phyloP scores from a whole-genome alignment of 139 green algal species.

The Klebsormidium nitens region DNA sequence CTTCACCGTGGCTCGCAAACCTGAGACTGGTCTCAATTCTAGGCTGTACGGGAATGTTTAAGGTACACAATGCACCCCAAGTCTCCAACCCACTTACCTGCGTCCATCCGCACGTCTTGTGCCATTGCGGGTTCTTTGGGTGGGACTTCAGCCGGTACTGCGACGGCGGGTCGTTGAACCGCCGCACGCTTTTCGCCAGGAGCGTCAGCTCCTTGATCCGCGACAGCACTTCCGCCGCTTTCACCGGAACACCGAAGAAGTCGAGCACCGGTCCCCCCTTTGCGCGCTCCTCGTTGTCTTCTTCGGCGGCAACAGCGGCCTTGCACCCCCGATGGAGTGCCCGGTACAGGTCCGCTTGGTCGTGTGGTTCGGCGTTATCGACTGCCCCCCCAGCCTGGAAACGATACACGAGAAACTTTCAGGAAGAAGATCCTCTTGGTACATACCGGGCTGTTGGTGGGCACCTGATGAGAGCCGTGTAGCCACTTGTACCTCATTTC shows the following conservation, averaged over 20 bases:
- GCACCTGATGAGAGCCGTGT: too few species aligned
- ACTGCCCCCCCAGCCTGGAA: conserved; percentile 25
- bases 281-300: not conserved
- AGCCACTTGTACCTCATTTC: too few species aligned
- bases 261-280: conserved; percentile 57
- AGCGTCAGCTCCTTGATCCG: conserved; percentile 40
- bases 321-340: conserved; percentile 25
- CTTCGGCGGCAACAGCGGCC: conserved; percentile 15
- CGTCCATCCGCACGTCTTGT: conserved; percentile 56
- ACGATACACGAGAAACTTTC: too few species aligned
- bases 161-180: conserved; percentile 12
- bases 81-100: too few species aligned
- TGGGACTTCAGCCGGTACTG: conserved; percentile 54
- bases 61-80: too few species aligned
- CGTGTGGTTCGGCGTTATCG: conserved; percentile 1
- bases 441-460: too few species aligned
- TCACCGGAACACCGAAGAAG: conserved; percentile 83
- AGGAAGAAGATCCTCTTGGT: too few species aligned
- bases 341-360: conserved; percentile 9
- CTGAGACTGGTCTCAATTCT: too few species aligned
- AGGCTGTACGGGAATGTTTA: too few species aligned
- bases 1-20: too few species aligned
- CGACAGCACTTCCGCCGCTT: conserved; percentile 63
- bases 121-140: conserved; percentile 46
- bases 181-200: conserved; percentile 33